A percentile compares a stretch with the other conserved stretches of the same genome.
These are phyloP conservation scores for Phytophthora boehmeriae DNA, from an alignment of 352 stramenopile genomes.

Conservation along the genomic window DNA sequence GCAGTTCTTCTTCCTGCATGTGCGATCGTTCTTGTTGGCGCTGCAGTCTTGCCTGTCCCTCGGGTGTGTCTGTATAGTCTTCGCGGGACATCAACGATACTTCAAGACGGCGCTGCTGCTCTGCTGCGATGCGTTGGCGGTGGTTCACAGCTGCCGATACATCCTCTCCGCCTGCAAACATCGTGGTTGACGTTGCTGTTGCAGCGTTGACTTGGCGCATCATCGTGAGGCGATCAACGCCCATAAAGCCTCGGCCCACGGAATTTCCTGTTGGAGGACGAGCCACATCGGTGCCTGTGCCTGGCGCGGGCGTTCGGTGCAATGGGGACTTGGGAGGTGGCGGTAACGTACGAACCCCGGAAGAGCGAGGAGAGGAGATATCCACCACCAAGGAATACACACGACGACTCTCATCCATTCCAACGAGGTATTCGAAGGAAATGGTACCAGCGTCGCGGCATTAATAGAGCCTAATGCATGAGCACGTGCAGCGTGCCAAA, in stretches of 20 bases:
- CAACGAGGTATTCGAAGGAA: background rate
- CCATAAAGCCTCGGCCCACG: slow-evolving; percentile 13
- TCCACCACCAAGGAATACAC: slow-evolving; percentile 55
- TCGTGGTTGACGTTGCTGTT: slow-evolving; percentile 6
- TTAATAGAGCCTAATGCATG: background rate
- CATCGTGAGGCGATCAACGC: slow-evolving; percentile 55
- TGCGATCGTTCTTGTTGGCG: slow-evolving; percentile 55
- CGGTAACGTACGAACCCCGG: slow-evolving; percentile 21
- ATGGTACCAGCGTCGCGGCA: background rate
- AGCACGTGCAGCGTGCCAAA: no score
- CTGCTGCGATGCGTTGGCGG: slow-evolving; percentile 53
- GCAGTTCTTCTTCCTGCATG: slow-evolving; percentile 71
- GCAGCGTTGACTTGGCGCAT: slow-evolving; percentile 62
- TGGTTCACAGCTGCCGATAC: slow-evolving; percentile 73
- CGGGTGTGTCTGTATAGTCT: slow-evolving; percentile 62
- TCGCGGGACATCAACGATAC: slow-evolving; percentile 55
- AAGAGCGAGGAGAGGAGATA: slow-evolving; percentile 3
- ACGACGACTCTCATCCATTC: slow-evolving; percentile 36
- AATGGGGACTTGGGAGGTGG: slow-evolving; percentile 59
- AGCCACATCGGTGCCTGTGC: slow-evolving; percentile 26
- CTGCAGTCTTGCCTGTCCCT: slow-evolving; percentile 50
- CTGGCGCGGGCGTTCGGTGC: slow-evolving; percentile 10
- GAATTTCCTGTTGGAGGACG: slow-evolving; percentile 19
- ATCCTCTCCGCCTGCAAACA: slow-evolving; percentile 14
- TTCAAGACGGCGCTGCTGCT: slow-evolving; percentile 56